Evolutionary conservation across 805 yeast species (phyloP), one percentile per base, ranked within the genome.

Genomic region (Blastobotrys parvus): DNA sequence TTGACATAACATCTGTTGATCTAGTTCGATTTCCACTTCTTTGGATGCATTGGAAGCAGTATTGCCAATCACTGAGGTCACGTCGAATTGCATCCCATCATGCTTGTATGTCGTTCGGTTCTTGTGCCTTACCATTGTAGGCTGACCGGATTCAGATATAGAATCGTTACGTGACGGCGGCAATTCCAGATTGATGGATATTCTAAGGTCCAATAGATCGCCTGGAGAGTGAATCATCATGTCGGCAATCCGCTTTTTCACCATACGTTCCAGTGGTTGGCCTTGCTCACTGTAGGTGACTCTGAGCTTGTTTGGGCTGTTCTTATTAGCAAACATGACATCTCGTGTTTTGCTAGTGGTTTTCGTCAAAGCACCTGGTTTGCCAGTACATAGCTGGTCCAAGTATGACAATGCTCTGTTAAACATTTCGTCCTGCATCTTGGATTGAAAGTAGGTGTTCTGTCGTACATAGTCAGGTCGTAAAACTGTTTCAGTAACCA

Each of bases 181-280:
- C 46, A 80, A 59, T 75, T 88, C 97, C 22, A 83, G 62, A 31
- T 86, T 77, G 49, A 89, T 64, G 4, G 94, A 79, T 30, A 88
- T 65, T 52, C 94, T 72, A 52, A 81, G 68, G 62, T 88, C 97
- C 57, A 79, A 80, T 61, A 78, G 70, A 25, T 83, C 76, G 49
- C 83, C 80, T 3, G 96, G 96, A 43, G 82, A 73, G 55, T 75
- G 79, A 17, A 88, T 68, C 54, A 76, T 72, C 44, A 89, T 61
- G 57, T 82, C 87, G 2, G 86, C 75, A n/a, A 87, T 64, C 43
- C 90, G 70, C 51, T 76, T 74, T 57, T 88, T 88, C 47, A 78
- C 78, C 41, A 88, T 82, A 35, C 80, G 80, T 25, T 77, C 78
- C 40, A 78, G 77, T 15, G 54, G 41, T 3, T 50, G 46, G 33